Percentiles rank a stretch among this genome's conserved stretches.
Evolutionary conservation across 2,329 filamentous ascomycete species (phyloP).

Genomic region (Escovopsis sp.): DNA sequence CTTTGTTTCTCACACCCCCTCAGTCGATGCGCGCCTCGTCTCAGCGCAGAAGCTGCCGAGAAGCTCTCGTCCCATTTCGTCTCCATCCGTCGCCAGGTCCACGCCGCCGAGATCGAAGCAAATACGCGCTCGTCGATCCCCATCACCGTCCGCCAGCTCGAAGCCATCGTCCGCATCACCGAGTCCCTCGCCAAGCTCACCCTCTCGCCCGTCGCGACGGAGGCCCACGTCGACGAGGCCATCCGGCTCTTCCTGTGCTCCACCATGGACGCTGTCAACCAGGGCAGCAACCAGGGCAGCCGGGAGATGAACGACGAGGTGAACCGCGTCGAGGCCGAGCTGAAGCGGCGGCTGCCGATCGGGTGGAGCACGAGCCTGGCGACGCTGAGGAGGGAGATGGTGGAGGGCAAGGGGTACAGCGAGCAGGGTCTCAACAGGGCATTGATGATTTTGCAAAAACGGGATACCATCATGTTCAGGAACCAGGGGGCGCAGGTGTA

Average conservation of each 20-base stretch:
- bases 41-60: constrained; percentile 82
- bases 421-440: constrained; percentile 77
- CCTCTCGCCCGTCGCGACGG: constrained; percentile 72
- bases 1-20: background rate
- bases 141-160: constrained; percentile 92
- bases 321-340: constrained; percentile 71
- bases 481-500: constrained; percentile 65
- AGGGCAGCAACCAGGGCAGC: constrained; percentile 69
- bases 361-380: constrained; percentile 89
- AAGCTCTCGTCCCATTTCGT: constrained; percentile 97
- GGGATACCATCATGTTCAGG: constrained; percentile 73
- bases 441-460: constrained; percentile 69
- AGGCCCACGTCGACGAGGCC: constrained; percentile 89
- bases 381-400: constrained; percentile 77
- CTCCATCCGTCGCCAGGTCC: constrained; percentile 85
- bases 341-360: constrained; percentile 76
- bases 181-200: constrained; percentile 89
- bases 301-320: constrained; percentile 88
- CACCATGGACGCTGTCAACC: constrained; percentile 95
- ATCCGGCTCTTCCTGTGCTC: constrained; percentile 92
- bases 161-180: constrained; percentile 93
- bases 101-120: constrained; percentile 76
- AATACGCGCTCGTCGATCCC: constrained; percentile 88
- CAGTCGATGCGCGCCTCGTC: constrained; percentile 79
- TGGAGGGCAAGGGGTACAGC: constrained; percentile 78